phyloP scores from a whole-genome alignment of 495 filamentous ascomycete species.

The Penicillium flavigenum region DNA sequence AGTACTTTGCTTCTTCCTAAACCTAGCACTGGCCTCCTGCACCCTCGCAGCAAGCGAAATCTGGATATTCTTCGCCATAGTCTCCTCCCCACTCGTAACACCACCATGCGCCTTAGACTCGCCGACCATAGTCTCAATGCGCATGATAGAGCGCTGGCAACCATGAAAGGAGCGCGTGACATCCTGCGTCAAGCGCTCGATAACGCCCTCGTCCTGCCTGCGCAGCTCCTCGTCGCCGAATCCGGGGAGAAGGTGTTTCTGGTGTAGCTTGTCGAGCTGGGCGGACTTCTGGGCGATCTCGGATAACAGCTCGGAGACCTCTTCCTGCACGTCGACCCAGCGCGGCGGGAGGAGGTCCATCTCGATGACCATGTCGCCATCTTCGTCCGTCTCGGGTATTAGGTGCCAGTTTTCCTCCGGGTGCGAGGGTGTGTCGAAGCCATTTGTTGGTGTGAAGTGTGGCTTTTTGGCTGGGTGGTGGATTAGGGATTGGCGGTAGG shows the following conservation, averaged over 20 bases:
- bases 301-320: slow-evolving; percentile 79
- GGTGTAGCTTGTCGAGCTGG: slow-evolving; percentile 85
- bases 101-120: slow-evolving; percentile 66
- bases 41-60: slow-evolving; percentile 83
- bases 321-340: slow-evolving; percentile 94
- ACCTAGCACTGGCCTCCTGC: slow-evolving; percentile 87
- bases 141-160: slow-evolving; percentile 83
- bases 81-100: slow-evolving; percentile 79
- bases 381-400: slow-evolving; percentile 70
- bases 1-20: slow-evolving; percentile 93
- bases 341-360: slow-evolving; percentile 96
- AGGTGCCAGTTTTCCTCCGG: slow-evolving; percentile 82
- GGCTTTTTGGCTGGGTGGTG: slow-evolving; percentile 89
- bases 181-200: slow-evolving; percentile 84
- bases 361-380: slow-evolving; percentile 94
- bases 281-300: slow-evolving; percentile 79
- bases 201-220: slow-evolving; percentile 77
- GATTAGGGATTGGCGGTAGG: slow-evolving; percentile 96
- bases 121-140: slow-evolving; percentile 79
- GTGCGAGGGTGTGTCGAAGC: slow-evolving; percentile 62
- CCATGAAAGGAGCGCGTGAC: slow-evolving; percentile 87
- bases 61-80: slow-evolving; percentile 94
- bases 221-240: slow-evolving; percentile 94
- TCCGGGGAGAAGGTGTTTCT: slow-evolving; percentile 94
- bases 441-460: slow-evolving; percentile 68